Evolutionary conservation across 176 grass and related monocot species (phyloP).

Genomic region (Puccinellia tenuiflora): DNA sequence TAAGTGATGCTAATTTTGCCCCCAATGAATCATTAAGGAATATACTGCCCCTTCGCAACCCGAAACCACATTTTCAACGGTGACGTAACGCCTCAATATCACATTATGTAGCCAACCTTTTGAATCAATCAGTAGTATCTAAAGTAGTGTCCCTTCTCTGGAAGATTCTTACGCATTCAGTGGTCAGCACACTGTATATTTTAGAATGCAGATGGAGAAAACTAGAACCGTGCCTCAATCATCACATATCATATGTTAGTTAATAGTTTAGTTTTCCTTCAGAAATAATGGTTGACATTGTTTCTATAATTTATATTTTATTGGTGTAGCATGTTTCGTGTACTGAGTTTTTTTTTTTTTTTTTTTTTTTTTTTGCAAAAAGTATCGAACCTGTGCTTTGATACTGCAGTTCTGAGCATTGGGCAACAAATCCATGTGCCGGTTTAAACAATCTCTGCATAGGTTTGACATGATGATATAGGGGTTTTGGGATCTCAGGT

Average conservation of each 20-base stretch:
- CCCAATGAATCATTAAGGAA: constrained; percentile 16
- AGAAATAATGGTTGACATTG: constrained; percentile 4
- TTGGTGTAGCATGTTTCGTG: background rate
- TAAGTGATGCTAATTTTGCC: constrained; percentile 5
- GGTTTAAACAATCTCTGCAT: background rate
- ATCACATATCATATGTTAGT: background rate
- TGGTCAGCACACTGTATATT: constrained; percentile 12
- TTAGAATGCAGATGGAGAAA: constrained; percentile 21
- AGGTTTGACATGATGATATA: background rate
- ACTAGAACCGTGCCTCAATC: background rate
- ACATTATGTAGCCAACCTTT: constrained; percentile 4
- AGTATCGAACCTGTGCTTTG: constrained; percentile 24
- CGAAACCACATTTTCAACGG: background rate
- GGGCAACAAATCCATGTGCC: background rate
- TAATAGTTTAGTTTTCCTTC: background rate
- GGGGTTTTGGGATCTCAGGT: constrained; percentile 6
- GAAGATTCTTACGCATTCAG: constrained; percentile 21
- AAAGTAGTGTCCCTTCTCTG: constrained; percentile 12
- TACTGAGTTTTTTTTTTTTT: background rate
- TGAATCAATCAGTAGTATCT: constrained; percentile 22
- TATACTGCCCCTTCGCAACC: constrained; percentile 10
- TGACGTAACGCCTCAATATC: background rate
- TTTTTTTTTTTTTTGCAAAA: background rate
- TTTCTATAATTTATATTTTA: background rate
- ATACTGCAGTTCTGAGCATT: constrained; percentile 3